These are phyloP conservation scores for Solanum chmielewskii DNA, from an alignment of 257 asterid genomes.

Conservation along the genomic window DNA sequence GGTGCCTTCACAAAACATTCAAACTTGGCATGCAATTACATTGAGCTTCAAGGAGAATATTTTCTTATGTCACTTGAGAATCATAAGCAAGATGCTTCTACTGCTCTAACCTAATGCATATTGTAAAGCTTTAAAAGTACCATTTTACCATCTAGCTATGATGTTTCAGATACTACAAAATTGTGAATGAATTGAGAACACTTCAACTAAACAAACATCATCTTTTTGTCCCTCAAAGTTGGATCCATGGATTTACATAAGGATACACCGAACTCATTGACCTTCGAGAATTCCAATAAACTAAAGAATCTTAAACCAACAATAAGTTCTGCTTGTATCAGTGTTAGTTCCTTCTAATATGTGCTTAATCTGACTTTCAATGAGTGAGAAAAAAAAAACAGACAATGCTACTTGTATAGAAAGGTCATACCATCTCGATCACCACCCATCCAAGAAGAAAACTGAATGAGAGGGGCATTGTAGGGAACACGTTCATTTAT, in stretches of 20 bases:
- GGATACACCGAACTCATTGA: not conserved
- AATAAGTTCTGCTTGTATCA: not conserved
- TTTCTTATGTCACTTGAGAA: not conserved
- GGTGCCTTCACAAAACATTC: not conserved
- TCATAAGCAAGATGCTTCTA: not conserved
- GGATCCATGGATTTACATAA: not conserved
- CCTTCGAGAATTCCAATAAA: not conserved
- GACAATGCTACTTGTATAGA: not conserved
- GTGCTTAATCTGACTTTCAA: not conserved
- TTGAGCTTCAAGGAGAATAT: not conserved
- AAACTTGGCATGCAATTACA: not conserved
- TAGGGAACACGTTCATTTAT: conserved; percentile 89
- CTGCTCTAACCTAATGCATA: not conserved
- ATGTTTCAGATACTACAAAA: not conserved
- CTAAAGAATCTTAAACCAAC: not conserved
- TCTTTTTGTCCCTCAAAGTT: not conserved
- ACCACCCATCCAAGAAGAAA: conserved; percentile 99
- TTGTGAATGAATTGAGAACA: not conserved
- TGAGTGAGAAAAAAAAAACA: not conserved
- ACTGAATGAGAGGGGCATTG: conserved; percentile 87
- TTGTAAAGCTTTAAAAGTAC: not conserved
- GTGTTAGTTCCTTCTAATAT: not conserved
- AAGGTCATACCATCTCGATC: conserved; percentile 75
- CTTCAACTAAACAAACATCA: not conserved
- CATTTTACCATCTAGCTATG: not conserved